Conservation (phyloP, 2,329 filamentous ascomycete genomes). For the Mycosphaerella arachidis region DNA sequence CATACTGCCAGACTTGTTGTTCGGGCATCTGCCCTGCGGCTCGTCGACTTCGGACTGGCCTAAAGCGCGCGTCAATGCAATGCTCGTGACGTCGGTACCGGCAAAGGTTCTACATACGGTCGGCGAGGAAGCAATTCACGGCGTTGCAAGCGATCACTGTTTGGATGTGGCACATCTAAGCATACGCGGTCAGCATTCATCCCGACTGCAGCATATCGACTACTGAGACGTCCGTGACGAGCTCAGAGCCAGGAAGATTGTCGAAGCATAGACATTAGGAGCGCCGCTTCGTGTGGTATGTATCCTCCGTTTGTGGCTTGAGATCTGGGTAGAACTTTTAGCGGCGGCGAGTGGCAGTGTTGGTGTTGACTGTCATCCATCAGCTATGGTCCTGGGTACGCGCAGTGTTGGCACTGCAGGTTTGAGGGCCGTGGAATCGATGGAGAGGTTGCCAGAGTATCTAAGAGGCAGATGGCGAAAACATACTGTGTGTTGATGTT, state of each 20-base stretch:
- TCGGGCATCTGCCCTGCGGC: background rate
- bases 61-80: background rate
- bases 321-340: background rate
- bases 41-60: background rate
- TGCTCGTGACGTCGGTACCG: background rate
- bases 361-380: background rate
- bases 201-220: background rate
- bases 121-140: background rate
- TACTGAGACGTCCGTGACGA: background rate
- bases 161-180: background rate
- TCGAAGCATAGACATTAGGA: background rate
- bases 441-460: no score
- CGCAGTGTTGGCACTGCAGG: no score
- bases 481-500: background rate
- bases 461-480: no score
- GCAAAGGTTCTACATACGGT: background rate
- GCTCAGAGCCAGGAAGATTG: background rate
- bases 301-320: background rate
- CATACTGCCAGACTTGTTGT: background rate
- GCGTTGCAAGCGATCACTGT: background rate
- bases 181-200: background rate
- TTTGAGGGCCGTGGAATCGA: no score
- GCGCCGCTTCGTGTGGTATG: background rate
- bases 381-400: no score
- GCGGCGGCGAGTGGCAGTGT: background rate